Conservation (phyloP, 2,329 filamentous ascomycete genomes). For the Colletotrichum sp. region DNA sequence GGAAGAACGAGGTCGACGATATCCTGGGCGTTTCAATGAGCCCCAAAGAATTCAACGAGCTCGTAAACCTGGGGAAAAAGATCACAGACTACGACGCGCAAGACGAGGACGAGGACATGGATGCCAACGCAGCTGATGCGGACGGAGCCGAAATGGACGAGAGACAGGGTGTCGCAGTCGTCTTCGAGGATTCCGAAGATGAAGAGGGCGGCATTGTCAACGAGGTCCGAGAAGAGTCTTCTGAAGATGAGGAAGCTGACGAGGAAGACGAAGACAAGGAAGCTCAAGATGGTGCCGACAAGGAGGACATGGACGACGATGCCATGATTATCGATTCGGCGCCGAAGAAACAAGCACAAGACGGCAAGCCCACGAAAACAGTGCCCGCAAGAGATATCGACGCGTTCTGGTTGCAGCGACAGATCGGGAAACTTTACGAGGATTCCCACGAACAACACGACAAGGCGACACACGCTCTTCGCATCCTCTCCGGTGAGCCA, state of each 20-base stretch:
- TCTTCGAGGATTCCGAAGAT: constrained; percentile 91
- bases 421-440: constrained; percentile 85
- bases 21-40: constrained; percentile 82
- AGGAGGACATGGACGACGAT: constrained; percentile 52
- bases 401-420: constrained; percentile 94
- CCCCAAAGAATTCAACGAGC: constrained; percentile 93
- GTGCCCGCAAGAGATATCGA: constrained; percentile 91
- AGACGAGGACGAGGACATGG: constrained; percentile 91
- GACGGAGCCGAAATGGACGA: constrained; percentile 85
- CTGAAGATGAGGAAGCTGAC: constrained; percentile 76
- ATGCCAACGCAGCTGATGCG: constrained; percentile 66
- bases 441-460: constrained; percentile 94
- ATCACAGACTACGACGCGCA: constrained; percentile 98
- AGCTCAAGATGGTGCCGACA: constrained; percentile 52
- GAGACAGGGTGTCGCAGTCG: constrained; percentile 93
- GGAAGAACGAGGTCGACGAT: constrained; percentile 97
- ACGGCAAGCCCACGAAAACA: constrained; percentile 59
- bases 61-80: constrained; percentile 96
- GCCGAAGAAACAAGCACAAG: constrained; percentile 47
- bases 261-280: constrained; percentile 66
- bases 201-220: constrained; percentile 80
- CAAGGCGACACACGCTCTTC: constrained; percentile 84
- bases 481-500: constrained; percentile 78
- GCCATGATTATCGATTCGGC: constrained; percentile 85
- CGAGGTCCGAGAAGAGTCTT: constrained; percentile 87